These are phyloP conservation scores for Leucosporidium scottii DNA, from an alignment of 768 basidiomycete genomes.

Conservation along the genomic window DNA sequence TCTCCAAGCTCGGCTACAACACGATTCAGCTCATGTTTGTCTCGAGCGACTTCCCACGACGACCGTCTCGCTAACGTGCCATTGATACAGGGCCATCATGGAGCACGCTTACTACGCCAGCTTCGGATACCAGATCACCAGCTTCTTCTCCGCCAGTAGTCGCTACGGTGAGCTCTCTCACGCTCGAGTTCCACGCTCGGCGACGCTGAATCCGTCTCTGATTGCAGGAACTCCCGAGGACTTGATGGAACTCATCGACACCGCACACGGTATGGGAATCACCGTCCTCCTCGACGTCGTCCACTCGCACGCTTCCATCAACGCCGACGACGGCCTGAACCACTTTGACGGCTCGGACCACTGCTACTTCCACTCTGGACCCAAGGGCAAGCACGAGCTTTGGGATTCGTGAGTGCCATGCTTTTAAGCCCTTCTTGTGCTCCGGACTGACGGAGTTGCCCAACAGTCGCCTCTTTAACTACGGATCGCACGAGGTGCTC, in stretches of 20 bases:
- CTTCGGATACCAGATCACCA: conserved; percentile 97
- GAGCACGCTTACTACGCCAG: conserved; percentile 44
- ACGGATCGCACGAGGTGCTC: conserved; percentile 85
- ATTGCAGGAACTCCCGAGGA: conserved; percentile 74
- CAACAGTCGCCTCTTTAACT: conserved; percentile 83
- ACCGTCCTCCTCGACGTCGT: conserved; percentile 93
- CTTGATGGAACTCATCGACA: conserved; percentile 88
- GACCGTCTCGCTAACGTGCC: neutral
- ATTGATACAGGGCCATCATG: conserved; percentile 88
- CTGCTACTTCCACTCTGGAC: conserved; percentile 91
- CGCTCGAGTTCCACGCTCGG: neutral
- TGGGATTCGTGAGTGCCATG: conserved; percentile 64
- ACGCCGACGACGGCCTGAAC: conserved; percentile 90
- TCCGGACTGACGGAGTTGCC: neutral
- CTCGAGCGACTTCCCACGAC: neutral
- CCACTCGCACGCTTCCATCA: conserved; percentile 97
- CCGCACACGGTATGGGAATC: conserved; percentile 85
- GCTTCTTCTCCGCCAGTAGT: conserved; percentile 92
- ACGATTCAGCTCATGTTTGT: conserved; percentile 96
- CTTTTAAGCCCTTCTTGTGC: neutral
- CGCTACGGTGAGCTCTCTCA: conserved; percentile 56
- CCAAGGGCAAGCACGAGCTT: conserved; percentile 82
- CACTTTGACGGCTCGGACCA: conserved; percentile 96
- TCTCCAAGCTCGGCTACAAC: conserved; percentile 88
- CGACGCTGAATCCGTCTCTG: neutral